These are phyloP conservation scores for Carex littledalei DNA, from an alignment of 176 grass and related monocot genomes.

Conservation along the genomic window DNA sequence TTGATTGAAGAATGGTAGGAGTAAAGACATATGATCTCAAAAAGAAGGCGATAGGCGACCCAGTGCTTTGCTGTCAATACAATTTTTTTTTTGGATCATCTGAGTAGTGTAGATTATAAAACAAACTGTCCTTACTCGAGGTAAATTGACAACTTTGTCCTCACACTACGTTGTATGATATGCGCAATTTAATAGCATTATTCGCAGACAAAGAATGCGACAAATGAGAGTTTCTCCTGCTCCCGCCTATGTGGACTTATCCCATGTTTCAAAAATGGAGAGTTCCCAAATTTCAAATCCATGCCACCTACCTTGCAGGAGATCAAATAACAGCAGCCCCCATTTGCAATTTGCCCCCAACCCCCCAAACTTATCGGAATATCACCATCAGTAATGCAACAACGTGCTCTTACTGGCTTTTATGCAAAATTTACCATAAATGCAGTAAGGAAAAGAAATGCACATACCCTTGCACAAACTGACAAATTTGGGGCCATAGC, in stretches of 20 bases:
- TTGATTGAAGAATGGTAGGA: neutral
- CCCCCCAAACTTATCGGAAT: neutral
- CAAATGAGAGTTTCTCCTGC: neutral
- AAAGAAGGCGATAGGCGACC: neutral
- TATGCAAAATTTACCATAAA: neutral
- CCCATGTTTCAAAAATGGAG: neutral
- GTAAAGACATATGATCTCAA: neutral
- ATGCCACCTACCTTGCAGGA: neutral
- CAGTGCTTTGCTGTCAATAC: neutral
- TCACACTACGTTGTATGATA: neutral
- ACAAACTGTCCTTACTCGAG: neutral
- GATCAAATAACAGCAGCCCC: neutral
- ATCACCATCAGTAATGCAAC: neutral
- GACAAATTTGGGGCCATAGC: constrained; percentile 87
- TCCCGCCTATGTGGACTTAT: neutral
- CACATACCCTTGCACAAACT: constrained; percentile 87
- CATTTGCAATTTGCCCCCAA: neutral
- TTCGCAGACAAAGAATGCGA: neutral
- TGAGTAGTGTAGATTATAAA: neutral
- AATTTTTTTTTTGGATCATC: neutral
- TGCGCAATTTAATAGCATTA: neutral
- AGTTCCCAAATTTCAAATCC: neutral
- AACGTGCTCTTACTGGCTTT: neutral
- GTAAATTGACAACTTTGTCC: constrained; percentile 4
- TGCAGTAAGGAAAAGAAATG: neutral